A percentile compares a stretch with the other conserved stretches of the same genome.
Conservation (phyloP, 2,329 filamentous ascomycete genomes). For the Helicocarpus griseus region DNA sequence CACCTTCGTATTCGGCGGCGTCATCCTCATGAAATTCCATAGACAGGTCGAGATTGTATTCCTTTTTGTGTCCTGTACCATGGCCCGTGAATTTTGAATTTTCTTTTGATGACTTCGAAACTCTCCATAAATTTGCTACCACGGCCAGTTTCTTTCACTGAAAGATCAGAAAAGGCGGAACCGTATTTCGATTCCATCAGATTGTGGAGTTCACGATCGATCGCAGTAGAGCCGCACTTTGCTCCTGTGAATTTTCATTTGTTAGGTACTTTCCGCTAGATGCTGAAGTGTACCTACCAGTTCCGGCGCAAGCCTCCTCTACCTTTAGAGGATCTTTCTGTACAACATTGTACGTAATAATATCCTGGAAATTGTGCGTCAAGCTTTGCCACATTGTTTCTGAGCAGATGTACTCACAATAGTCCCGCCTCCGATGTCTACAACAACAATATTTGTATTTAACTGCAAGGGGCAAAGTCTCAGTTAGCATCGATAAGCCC, state of each 20-base stretch:
- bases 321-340: slow-evolving; percentile 3
- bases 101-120: slow-evolving; percentile 19
- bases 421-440: slow-evolving; percentile 17
- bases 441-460: slow-evolving; percentile 7
- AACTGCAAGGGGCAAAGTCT: not conserved
- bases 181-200: slow-evolving; percentile 18
- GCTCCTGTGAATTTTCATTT: slow-evolving; percentile 9
- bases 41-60: not conserved
- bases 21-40: slow-evolving; percentile 5
- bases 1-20: not conserved
- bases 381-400: not conserved
- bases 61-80: not conserved
- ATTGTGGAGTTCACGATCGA: slow-evolving; percentile 20
- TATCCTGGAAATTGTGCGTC: slow-evolving; percentile 7
- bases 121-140: slow-evolving; percentile 21
- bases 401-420: slow-evolving; percentile 2
- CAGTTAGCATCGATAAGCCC: not conserved
- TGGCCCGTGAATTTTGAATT: slow-evolving; percentile 16
- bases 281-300: slow-evolving; percentile 1
- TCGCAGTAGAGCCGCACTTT: slow-evolving; percentile 20
- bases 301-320: slow-evolving; percentile 5
- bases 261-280: not conserved
- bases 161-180: slow-evolving; percentile 12
- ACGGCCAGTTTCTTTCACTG: slow-evolving; percentile 11
- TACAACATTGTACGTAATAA: slow-evolving; percentile 6